Percentiles rank a stretch among this genome's conserved stretches.
These are phyloP conservation scores for Pseudocercospora fuligena DNA, from an alignment of 2,329 filamentous ascomycete species.

Conservation along the genomic window DNA sequence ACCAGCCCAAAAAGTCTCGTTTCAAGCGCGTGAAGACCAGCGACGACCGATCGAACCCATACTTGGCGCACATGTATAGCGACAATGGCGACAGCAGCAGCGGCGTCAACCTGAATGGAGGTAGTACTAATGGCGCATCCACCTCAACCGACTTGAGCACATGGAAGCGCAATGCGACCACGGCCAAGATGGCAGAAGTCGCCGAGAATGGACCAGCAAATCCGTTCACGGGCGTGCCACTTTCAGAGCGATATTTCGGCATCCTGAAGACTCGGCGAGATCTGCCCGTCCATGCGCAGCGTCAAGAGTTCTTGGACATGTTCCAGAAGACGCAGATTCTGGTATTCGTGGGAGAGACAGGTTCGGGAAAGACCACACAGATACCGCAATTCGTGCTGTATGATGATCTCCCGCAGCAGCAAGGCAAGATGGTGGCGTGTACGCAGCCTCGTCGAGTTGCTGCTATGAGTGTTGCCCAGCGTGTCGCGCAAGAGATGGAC, in stretches of 20 bases:
- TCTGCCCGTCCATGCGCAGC: conserved; percentile 89
- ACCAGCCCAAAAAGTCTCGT: conserved; percentile 35
- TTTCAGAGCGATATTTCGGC: conserved; percentile 84
- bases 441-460: conserved; percentile 97
- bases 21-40: conserved; percentile 59
- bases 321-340: conserved; percentile 95
- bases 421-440: conserved; percentile 90
- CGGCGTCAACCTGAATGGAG: conserved; percentile 37
- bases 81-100: conserved; percentile 42
- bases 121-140: conserved; percentile 26
- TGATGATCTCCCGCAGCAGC: conserved; percentile 88
- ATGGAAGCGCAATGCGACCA: conserved; percentile 80
- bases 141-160: conserved; percentile 54
- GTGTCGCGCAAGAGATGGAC: conserved; percentile 96
- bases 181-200: conserved; percentile 70
- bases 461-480: conserved; percentile 97
- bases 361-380: conserved; percentile 98
- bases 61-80: conserved; percentile 85
- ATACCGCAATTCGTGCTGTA: conserved; percentile 98
- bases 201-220: conserved; percentile 83
- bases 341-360: conserved; percentile 98
- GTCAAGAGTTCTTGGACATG: conserved; percentile 87
- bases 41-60: conserved; percentile 73
- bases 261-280: conserved; percentile 84
- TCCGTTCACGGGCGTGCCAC: conserved; percentile 77